Base-by-base conservation (phyloP, 805 yeast species). In the Candida rishiriensis region DNA sequence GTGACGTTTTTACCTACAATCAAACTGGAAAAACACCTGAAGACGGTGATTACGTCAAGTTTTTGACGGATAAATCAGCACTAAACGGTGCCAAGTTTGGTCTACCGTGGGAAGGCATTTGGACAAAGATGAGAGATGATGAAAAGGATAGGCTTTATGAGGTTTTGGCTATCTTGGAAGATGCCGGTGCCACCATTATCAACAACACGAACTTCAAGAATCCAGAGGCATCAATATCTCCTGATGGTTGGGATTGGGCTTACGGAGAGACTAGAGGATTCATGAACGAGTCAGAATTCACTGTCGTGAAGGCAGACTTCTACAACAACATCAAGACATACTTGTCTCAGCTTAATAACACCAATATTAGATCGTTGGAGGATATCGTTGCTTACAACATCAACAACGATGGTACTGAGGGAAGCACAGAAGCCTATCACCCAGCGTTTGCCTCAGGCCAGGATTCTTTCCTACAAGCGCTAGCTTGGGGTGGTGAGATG, bases 221-320 rank as follows among this genome's bases (percentile, higher is more conserved):
- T 36, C 49, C 49, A 10, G 47, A 49, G 15, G 60, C 58, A 34
- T 61, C 57, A 10, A 54, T 60, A 40, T 59, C 63, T 2, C 41
- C 49, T 30, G 50, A 55, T 30, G 65, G 65, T 12, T 59, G 65
- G 65, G 47, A 60, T 41, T 60, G 65, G 65, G 57, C 49, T 15
- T 50, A 55, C 32, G 65, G 64, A 34, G 34, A 52, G 3, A 34
- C 38, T 3, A 36, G 39, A 39, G 49, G 49, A 28, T 42, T 7
- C n/a, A 50, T 44, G 2, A 59, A 60, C 41, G 60, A 60, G 47
- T 56, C 61, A 34, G 63, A 60, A 47, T 60, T 55, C 40, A 59
- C 65, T 4, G 55, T 60, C 39, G 61, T 60, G 12, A 57, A 57
- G 40, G 61, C 56, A 33, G 64, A 60, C 41, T 60, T 60, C 40